Evolutionary conservation across 1,139 yeast species (phyloP).

Genomic region (Taphrina wiesneri): DNA sequence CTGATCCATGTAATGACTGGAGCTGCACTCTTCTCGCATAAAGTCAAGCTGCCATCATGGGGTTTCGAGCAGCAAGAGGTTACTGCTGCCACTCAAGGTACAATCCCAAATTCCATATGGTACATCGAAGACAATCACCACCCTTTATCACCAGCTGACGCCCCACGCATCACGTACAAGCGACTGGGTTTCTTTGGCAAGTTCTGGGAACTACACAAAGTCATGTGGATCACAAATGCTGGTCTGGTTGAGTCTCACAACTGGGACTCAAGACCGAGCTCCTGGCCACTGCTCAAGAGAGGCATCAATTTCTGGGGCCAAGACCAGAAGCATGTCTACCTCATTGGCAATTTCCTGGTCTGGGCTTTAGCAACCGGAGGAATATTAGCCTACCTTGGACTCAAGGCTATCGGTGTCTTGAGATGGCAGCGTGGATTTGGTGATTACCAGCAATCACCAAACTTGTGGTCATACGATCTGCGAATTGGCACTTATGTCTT

Average conservation of each 20-base stretch:
- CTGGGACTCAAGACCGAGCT: conserved; percentile 82
- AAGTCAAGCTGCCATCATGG: conserved; percentile 88
- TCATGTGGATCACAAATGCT: conserved; percentile 89
- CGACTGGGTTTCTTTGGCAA: conserved; percentile 66
- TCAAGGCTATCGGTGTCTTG: conserved; percentile 58
- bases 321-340: conserved; percentile 74
- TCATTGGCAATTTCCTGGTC: conserved; percentile 82
- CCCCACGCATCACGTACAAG: conserved; percentile 64
- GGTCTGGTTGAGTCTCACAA: conserved; percentile 81
- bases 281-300: conserved; percentile 86
- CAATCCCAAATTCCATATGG: conserved; percentile 75
- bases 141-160: conserved; percentile 42
- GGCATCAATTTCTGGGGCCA: conserved; percentile 95
- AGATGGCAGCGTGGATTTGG: conserved; percentile 66
- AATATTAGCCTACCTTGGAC: conserved; percentile 57
- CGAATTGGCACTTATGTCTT: conserved; percentile 66
- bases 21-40: conserved; percentile 82
- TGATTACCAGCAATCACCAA: conserved; percentile 50
- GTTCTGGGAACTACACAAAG: conserved; percentile 72
- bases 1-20: conserved; percentile 89
- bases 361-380: conserved; percentile 84
- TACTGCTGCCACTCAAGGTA: conserved; percentile 82
- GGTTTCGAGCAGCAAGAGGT: conserved; percentile 97
- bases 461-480: conserved; percentile 68
- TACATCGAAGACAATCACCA: conserved; percentile 72